phyloP scores from a whole-genome alignment of 2,329 filamentous ascomycete genomes.

The Corynespora cassiicola region DNA sequence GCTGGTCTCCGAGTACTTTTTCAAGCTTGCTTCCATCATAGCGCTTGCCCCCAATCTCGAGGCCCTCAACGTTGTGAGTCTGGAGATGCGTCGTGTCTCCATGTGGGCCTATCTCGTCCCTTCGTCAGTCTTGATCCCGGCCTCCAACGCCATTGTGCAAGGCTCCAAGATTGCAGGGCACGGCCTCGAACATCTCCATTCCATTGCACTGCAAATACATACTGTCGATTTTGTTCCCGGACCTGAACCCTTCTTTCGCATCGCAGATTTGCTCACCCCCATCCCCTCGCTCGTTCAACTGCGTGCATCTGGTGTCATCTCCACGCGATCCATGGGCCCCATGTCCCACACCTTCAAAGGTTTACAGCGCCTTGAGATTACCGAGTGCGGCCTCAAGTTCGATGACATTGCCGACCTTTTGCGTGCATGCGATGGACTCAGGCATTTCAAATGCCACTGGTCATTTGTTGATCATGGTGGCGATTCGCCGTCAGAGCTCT shows the following conservation, averaged over 20 bases:
- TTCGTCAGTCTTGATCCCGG: too few species aligned
- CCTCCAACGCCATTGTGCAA: too few species aligned
- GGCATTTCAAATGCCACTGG: slow-evolving; percentile 31
- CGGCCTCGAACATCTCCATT: slow-evolving; percentile 19
- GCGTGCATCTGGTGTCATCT: slow-evolving; percentile 16
- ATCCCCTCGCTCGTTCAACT: slow-evolving; percentile 20
- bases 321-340: background rate
- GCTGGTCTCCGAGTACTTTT: slow-evolving; percentile 22
- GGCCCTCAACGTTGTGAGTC: slow-evolving; percentile 26
- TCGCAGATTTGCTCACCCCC: slow-evolving; percentile 9
- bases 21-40: slow-evolving; percentile 24
- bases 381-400: slow-evolving; percentile 18
- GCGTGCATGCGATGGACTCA: slow-evolving; percentile 18
- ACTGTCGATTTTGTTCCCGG: background rate
- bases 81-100: slow-evolving; percentile 23
- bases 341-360: slow-evolving; percentile 3
- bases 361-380: slow-evolving; percentile 28
- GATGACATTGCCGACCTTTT: slow-evolving; percentile 13
- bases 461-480: slow-evolving; percentile 4
- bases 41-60: slow-evolving; percentile 22
- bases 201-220: slow-evolving; percentile 25
- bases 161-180: slow-evolving; percentile 2
- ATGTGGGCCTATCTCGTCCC: slow-evolving; percentile 27
- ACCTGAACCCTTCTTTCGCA: slow-evolving; percentile 7
- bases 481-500: slow-evolving; percentile 11